Conservation (phyloP, 148 eudicot genomes). For the Dianthus caryophyllus region DNA sequence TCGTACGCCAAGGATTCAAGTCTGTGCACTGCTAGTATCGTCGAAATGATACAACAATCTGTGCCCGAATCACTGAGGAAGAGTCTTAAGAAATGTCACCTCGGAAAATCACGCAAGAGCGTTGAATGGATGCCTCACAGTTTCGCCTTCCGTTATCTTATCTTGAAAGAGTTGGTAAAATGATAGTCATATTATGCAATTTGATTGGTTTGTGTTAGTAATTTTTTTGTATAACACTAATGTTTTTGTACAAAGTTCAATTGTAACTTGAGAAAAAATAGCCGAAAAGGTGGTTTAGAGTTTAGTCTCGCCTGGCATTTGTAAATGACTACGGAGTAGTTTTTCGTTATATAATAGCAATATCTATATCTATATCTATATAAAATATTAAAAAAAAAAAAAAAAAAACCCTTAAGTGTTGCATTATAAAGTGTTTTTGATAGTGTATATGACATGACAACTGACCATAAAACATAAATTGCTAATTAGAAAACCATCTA, state of each 20-base stretch:
- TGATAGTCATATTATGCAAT: conserved; percentile 11
- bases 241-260: conserved; percentile 21
- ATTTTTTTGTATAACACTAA: conserved; percentile 17
- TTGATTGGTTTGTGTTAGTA: conserved; percentile 9
- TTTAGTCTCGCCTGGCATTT: conserved; percentile 12
- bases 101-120: conserved; percentile 51
- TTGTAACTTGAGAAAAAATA: conserved; percentile 18
- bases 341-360: too few species aligned
- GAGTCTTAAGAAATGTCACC: conserved; percentile 60
- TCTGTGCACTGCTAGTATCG: conserved; percentile 46
- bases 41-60: conserved; percentile 73
- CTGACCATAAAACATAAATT: too few species aligned
- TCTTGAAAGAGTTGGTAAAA: conserved; percentile 63
- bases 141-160: conserved; percentile 75
- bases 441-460: too few species aligned
- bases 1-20: conserved; percentile 72
- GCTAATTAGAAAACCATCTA: background rate
- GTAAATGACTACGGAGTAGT: conserved; percentile 32
- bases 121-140: conserved; percentile 80
- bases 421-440: too few species aligned
- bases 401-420: too few species aligned
- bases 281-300: conserved; percentile 7
- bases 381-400: too few species aligned
- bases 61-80: conserved; percentile 68
- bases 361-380: too few species aligned